Conservation (phyloP, 306 rosid genomes). For the Cucurbita ficifolia region DNA sequence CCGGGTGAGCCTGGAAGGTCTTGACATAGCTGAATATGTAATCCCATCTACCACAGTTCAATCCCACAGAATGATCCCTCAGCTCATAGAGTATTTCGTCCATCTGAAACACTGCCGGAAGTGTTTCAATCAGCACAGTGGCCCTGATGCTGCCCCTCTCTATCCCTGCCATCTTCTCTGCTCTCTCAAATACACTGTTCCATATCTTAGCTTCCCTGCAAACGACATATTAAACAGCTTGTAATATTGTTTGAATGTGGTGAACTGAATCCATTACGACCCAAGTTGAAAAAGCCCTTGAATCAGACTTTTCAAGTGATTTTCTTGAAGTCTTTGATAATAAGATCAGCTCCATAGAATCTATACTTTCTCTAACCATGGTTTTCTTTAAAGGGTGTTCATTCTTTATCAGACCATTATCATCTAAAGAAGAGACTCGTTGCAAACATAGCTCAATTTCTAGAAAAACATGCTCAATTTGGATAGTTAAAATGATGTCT, state of each 20-base stretch:
- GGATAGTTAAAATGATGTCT: background rate
- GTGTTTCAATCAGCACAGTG: conserved; percentile 80
- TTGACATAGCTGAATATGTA: conserved; percentile 91
- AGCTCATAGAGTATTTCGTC: conserved; percentile 77
- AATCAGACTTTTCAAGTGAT: background rate
- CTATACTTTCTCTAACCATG: background rate
- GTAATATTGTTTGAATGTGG: background rate
- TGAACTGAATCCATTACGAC: background rate
- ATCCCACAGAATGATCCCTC: conserved; percentile 72
- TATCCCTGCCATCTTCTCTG: conserved; percentile 58
- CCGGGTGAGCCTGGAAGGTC: conserved; percentile 69
- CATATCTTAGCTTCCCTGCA: conserved; percentile 84
- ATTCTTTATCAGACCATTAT: background rate
- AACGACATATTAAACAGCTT: conserved; percentile 6
- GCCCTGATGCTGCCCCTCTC: conserved; percentile 87
- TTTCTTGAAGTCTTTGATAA: background rate
- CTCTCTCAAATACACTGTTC: conserved; percentile 75
- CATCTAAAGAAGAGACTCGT: background rate
- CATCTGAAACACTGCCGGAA: conserved; percentile 91
- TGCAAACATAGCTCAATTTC: background rate
- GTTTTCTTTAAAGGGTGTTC: background rate
- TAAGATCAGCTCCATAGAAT: background rate
- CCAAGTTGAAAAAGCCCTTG: background rate
- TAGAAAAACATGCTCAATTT: background rate
- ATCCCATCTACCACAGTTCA: conserved; percentile 96